These are phyloP conservation scores for Sanguinoderma infundibulare DNA, from an alignment of 1,284 basidiomycete genomes.

Conservation along the genomic window DNA sequence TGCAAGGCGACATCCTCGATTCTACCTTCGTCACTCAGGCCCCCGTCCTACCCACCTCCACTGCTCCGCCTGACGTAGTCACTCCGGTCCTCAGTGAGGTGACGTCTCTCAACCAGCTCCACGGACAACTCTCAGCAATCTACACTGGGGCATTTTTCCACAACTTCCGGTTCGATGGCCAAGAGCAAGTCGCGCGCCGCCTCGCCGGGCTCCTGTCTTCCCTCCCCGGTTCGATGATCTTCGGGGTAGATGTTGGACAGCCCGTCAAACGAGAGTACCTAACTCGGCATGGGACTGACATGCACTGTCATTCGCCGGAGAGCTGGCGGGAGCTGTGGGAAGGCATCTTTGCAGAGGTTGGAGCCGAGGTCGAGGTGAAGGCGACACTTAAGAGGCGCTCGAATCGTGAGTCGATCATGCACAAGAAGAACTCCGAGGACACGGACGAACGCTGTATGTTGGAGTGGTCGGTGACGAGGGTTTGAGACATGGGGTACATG, in stretches of 20 bases:
- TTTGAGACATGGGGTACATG: too few species aligned
- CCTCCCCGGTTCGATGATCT: conserved; percentile 36
- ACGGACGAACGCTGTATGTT: too few species aligned
- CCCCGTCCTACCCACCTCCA: conserved; percentile 32
- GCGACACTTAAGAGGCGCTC: neutral
- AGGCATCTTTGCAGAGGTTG: conserved; percentile 41
- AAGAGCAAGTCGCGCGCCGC: conserved; percentile 40
- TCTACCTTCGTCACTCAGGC: conserved; percentile 31
- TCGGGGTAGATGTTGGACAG: conserved; percentile 33
- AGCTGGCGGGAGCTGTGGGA: conserved; percentile 49
- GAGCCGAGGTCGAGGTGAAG: conserved; percentile 32
- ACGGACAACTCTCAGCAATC: conserved; percentile 46
- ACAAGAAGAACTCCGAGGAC: too few species aligned
- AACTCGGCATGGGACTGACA: conserved; percentile 21
- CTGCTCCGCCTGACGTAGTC: conserved; percentile 23
- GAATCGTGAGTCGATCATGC: too few species aligned
- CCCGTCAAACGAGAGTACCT: neutral
- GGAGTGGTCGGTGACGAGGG: too few species aligned
- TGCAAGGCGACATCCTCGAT: conserved; percentile 48
- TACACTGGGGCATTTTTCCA: conserved; percentile 52
- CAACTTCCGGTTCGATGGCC: conserved; percentile 46
- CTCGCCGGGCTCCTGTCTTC: conserved; percentile 44
- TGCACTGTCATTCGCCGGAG: conserved; percentile 41
- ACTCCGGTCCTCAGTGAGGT: conserved; percentile 37
- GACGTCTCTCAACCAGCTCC: conserved; percentile 43